A percentile compares a stretch with the other conserved stretches of the same genome.
phyloP scores from a whole-genome alignment of 257 asterid genomes.

The Fraxinus cuspidata region DNA sequence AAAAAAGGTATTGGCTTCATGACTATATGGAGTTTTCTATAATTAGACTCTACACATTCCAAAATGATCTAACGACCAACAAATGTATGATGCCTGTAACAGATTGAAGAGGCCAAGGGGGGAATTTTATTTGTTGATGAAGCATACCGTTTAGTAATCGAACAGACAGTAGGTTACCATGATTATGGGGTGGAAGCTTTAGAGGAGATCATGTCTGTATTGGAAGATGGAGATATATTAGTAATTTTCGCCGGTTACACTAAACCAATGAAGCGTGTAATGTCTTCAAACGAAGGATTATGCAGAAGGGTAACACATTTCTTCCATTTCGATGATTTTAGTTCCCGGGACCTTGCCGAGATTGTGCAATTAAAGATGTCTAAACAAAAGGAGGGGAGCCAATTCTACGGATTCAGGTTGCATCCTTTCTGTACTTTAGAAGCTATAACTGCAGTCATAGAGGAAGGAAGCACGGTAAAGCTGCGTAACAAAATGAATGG shows the following conservation, averaged over 20 bases:
- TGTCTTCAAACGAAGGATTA: slow-evolving; percentile 77
- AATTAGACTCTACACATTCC: neutral
- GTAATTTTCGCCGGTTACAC: slow-evolving; percentile 87
- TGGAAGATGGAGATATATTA: slow-evolving; percentile 66
- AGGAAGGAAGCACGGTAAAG: slow-evolving; percentile 51
- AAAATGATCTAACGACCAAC: neutral
- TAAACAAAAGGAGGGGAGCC: slow-evolving; percentile 49
- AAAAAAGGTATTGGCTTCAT: slow-evolving; percentile 48
- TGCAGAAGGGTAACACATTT: slow-evolving; percentile 79
- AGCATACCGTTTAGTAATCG: slow-evolving; percentile 67
- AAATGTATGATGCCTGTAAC: slow-evolving; percentile 1
- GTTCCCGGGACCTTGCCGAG: slow-evolving; percentile 64
- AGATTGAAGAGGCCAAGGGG: slow-evolving; percentile 91
- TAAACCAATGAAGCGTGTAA: slow-evolving; percentile 80
- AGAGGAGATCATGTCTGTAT: slow-evolving; percentile 88
- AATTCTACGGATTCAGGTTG: slow-evolving; percentile 67
- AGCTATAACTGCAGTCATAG: slow-evolving; percentile 50
- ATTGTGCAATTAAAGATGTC: slow-evolving; percentile 77
- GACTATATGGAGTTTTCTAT: neutral
- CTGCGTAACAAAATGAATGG: slow-evolving; percentile 81
- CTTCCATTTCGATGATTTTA: slow-evolving; percentile 68
- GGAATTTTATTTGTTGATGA: slow-evolving; percentile 83
- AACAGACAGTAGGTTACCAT: slow-evolving; percentile 46
- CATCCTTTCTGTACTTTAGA: slow-evolving; percentile 51
- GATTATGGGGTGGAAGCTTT: slow-evolving; percentile 80